phyloP scores from a whole-genome alignment of 2,329 filamentous ascomycete species.

The Neurospora sp. region DNA sequence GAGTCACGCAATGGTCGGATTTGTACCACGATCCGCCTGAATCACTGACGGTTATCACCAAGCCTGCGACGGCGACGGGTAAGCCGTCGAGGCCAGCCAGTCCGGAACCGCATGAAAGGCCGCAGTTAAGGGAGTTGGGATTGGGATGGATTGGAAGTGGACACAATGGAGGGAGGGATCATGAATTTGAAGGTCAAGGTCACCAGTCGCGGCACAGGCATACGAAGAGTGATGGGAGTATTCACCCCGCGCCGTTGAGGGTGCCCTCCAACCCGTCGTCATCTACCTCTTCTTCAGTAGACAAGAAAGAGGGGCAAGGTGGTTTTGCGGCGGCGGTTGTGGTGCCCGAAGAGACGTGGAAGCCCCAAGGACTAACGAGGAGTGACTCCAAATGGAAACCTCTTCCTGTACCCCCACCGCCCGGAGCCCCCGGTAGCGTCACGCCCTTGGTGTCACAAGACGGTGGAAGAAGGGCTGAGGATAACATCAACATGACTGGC shows the following conservation, averaged over 20 bases:
- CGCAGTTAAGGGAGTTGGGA: not conserved
- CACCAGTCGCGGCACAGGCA: not conserved
- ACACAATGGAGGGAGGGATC: not conserved
- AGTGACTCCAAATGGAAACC: conserved; percentile 16
- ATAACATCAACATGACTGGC: not conserved
- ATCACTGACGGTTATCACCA: not conserved
- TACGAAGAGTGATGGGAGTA: not conserved
- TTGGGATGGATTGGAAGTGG: not conserved
- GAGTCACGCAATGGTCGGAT: conserved; percentile 18
- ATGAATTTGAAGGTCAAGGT: not conserved
- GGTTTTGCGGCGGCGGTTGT: not conserved
- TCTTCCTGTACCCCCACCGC: conserved; percentile 8
- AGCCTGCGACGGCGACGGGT: not conserved
- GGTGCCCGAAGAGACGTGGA: not conserved
- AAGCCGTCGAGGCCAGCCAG: not conserved
- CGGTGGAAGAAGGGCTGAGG: not conserved
- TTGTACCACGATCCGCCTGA: conserved; percentile 10
- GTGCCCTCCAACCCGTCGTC: conserved; percentile 4
- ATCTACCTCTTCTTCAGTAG: not conserved
- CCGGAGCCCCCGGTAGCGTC: not conserved
- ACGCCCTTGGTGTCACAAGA: not conserved
- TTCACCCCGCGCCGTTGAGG: conserved; percentile 12
- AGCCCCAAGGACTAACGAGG: conserved; percentile 3
- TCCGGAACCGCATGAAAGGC: not conserved
- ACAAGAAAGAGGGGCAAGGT: not conserved